Base-by-base conservation (phyloP, 2,329 filamentous ascomycete genomes). In the Elsinoe fawcettii region DNA sequence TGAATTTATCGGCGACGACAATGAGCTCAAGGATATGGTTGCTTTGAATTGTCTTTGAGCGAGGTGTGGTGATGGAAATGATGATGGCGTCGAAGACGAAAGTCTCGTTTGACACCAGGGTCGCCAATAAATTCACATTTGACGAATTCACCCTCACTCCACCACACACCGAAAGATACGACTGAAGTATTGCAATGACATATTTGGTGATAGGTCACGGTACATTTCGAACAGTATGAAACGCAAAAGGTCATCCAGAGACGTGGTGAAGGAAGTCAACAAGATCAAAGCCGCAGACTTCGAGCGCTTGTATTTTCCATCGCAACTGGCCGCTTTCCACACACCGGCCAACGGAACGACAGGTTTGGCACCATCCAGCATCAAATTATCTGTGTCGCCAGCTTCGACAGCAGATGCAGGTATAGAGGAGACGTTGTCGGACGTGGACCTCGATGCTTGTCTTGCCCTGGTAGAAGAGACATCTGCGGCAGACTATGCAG, bases 401-500 rank as follows among this genome's bases (percentile, higher is more conserved):
- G 12, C 9, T 9, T 56, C 60, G 23, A 39, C 46, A 22, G 49
- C 64, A 47, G 51, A 47, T 7, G 57, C 62, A 20, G 49, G 60
- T 14, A 43, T 61, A 6, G 39, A 60, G 8, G 39, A 57, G 8
- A 54, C 54, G 12, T 55, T 66, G 5, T 49, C 36, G 1, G 43
- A 59, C 8, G 20, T 32, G 0, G 74, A 78, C 44, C 66, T 82
- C 30, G 66, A 75, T n/a, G 67, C 71, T 20, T 83, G 80, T 64
- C 75, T 82, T 59, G 62, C 70, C 3, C 73, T 85, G 5, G 75
- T 91, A 54, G 77, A 85, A 60, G 70, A 75, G 51, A 90, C 87
- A 0, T 88, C 85, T 63, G 74, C 75, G 12, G 65, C 71, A 5
- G 82, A 85, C 68, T 91, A 91, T 68, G 79, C 80, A 56, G 68